Conservation (phyloP, 352 stramenopile species). For the Hyaloperonospora brassicae region DNA sequence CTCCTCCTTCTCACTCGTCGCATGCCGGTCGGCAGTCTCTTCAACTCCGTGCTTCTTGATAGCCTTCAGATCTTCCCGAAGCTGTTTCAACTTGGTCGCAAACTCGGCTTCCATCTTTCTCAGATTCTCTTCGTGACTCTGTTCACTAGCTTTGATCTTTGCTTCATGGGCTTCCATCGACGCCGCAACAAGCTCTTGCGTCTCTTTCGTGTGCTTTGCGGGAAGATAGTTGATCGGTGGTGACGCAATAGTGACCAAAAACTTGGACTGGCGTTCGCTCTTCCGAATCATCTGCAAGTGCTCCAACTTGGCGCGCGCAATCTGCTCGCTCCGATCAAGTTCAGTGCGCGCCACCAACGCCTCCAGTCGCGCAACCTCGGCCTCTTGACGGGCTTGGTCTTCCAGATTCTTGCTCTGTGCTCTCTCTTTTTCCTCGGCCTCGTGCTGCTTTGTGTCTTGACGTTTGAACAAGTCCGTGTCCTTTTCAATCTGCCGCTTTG, state of each 20-base stretch:
- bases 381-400: slow-evolving; percentile 30
- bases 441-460: slow-evolving; percentile 54
- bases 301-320: slow-evolving; percentile 50
- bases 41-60: slow-evolving; percentile 19
- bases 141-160: slow-evolving; percentile 38
- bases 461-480: slow-evolving; percentile 65
- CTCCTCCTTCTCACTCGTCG: slow-evolving; percentile 16
- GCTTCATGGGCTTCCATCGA: slow-evolving; percentile 61
- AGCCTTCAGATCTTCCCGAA: slow-evolving; percentile 37
- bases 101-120: slow-evolving; percentile 47
- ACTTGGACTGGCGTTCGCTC: slow-evolving; percentile 41
- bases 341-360: slow-evolving; percentile 38
- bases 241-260: slow-evolving; percentile 58
- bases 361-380: slow-evolving; percentile 34
- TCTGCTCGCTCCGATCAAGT: slow-evolving; percentile 42
- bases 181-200: slow-evolving; percentile 56
- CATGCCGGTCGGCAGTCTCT: slow-evolving; percentile 1
- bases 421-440: slow-evolving; percentile 64
- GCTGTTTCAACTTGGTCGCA: slow-evolving; percentile 36
- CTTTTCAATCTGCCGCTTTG: slow-evolving; percentile 73
- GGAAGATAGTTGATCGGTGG: slow-evolving; percentile 70
- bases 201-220: slow-evolving; percentile 69
- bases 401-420: slow-evolving; percentile 50
- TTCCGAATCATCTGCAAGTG: slow-evolving; percentile 43
- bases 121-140: slow-evolving; percentile 40